A percentile compares a stretch with the other conserved stretches of the same genome.
Evolutionary conservation across 805 yeast species (phyloP).

Genomic region (Zygotorulaspora chibaensis): DNA sequence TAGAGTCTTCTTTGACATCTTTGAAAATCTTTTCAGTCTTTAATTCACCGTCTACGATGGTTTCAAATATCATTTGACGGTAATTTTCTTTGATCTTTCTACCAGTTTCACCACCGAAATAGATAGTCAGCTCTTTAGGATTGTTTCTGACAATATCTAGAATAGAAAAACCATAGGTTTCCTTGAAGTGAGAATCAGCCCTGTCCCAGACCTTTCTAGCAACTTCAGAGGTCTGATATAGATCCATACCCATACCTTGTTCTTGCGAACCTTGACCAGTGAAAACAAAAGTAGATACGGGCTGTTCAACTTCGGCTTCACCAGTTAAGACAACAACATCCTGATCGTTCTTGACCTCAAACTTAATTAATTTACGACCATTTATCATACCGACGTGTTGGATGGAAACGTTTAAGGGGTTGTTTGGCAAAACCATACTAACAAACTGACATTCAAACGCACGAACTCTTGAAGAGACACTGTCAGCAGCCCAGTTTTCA

Average conservation of each 20-base stretch:
- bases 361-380: constrained; percentile 95
- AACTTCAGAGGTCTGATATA: constrained; percentile 83
- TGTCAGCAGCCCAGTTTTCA: constrained; percentile 98
- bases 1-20: constrained; percentile 74
- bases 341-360: constrained; percentile 79
- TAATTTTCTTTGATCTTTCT: constrained; percentile 91
- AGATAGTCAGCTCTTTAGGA: constrained; percentile 91
- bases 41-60: constrained; percentile 78
- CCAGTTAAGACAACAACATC: constrained; percentile 82
- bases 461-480: constrained; percentile 91
- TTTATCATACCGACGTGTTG: constrained; percentile 98
- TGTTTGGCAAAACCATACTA: constrained; percentile 98
- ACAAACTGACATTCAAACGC: constrained; percentile 88
- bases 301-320: constrained; percentile 99
- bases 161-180: constrained; percentile 95
- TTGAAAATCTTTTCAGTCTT: constrained; percentile 94
- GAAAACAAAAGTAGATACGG: constrained; percentile 91
- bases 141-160: constrained; percentile 92
- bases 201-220: constrained; percentile 97
- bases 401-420: constrained; percentile 75
- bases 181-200: constrained; percentile 89
- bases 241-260: constrained; percentile 99
- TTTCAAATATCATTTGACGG: constrained; percentile 95
- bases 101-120: constrained; percentile 98
- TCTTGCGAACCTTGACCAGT: constrained; percentile 99